Conservation (phyloP, 306 rosid genomes). For the Luffa acutangula region DNA sequence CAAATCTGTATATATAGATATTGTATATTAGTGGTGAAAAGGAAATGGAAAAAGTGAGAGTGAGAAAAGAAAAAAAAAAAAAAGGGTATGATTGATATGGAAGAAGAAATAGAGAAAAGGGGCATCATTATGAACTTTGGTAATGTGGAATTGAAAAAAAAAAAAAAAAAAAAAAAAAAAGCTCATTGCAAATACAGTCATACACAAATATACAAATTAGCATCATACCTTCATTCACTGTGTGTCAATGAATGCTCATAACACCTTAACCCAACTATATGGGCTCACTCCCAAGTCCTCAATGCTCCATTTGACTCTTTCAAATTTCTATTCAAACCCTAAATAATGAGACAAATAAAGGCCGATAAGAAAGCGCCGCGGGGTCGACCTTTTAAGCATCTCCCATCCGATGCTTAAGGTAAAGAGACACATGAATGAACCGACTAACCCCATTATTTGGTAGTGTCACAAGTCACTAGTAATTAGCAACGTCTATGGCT, state of each 20-base stretch:
- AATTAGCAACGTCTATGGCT: not conserved
- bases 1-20: not conserved
- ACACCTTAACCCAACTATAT: not conserved
- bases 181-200: constrained; percentile 13
- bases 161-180: not conserved
- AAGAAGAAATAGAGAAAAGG: constrained; percentile 5
- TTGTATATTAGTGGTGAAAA: not conserved
- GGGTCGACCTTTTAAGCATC: not conserved
- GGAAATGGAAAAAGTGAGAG: not conserved
- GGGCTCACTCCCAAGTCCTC: constrained; percentile 13
- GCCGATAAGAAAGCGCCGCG: not conserved
- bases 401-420: not conserved
- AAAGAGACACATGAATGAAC: not conserved
- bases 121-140: constrained; percentile 10
- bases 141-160: constrained; percentile 1
- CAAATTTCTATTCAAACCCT: constrained; percentile 17
- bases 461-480: not conserved
- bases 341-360: constrained; percentile 9
- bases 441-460: not conserved
- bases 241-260: not conserved
- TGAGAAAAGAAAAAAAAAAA: not conserved
- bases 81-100: not conserved
- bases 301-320: constrained; percentile 22
- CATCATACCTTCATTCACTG: constrained; percentile 7
- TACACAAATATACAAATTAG: constrained; percentile 11